Conservation (phyloP, 805 yeast species). For the Zygoascus tannicola region DNA sequence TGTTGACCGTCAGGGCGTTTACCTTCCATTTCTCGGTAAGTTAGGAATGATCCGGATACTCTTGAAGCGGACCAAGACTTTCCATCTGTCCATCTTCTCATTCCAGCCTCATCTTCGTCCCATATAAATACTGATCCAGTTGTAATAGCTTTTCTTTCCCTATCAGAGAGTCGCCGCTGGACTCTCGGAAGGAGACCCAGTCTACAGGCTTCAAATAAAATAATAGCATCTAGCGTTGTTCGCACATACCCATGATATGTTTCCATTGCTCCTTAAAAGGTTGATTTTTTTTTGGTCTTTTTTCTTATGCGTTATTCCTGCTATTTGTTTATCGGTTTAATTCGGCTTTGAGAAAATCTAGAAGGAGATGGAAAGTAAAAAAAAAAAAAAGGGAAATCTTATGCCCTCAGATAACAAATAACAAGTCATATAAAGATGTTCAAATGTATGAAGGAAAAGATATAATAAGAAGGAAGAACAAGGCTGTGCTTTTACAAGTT, state of each 20-base stretch:
- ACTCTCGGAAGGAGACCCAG: slow-evolving; percentile 48
- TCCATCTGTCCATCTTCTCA: slow-evolving; percentile 76
- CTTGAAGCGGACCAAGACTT: slow-evolving; percentile 64
- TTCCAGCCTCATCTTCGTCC: slow-evolving; percentile 63
- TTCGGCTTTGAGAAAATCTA: too few relatives aligned
- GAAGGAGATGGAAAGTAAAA: too few relatives aligned
- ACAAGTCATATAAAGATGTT: too few relatives aligned
- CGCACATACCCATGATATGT: slow-evolving; percentile 54
- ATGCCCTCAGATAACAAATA: too few relatives aligned
- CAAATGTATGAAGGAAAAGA: too few relatives aligned
- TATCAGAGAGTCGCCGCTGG: slow-evolving; percentile 46
- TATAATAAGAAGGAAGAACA: too few relatives aligned
- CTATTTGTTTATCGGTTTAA: too few relatives aligned
- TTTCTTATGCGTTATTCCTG: too few relatives aligned
- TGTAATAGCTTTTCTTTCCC: slow-evolving; percentile 44
- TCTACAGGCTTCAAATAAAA: slow-evolving; percentile 57
- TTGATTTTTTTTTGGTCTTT: too few relatives aligned
- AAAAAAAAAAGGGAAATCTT: too few relatives aligned
- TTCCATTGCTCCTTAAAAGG: slow-evolving; percentile 29
- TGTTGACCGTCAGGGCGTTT: slow-evolving; percentile 11
- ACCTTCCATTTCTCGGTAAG: slow-evolving; percentile 52
- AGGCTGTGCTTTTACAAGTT: too few relatives aligned
- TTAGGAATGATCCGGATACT: slow-evolving; percentile 53
- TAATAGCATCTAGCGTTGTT: slow-evolving; percentile 51
- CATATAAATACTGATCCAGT: slow-evolving; percentile 60